These are phyloP conservation scores for Yamadazyma oceani DNA, from an alignment of 1,139 yeast genomes.

Conservation along the genomic window DNA sequence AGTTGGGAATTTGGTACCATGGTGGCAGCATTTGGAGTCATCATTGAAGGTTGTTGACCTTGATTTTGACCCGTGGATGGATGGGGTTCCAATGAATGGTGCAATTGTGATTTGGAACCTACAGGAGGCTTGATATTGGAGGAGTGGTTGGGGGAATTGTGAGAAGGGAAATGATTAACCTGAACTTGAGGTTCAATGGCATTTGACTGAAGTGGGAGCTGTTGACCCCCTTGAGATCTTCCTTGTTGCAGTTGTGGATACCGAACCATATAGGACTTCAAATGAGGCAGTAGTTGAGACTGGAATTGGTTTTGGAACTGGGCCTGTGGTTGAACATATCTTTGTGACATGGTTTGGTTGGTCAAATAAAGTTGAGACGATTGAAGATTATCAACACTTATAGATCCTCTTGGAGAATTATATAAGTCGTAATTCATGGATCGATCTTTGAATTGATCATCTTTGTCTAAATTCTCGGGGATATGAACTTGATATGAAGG, in stretches of 20 bases:
- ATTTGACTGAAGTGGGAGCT: no score
- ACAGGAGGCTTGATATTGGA: no score
- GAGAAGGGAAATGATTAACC: no score
- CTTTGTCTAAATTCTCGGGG: not conserved
- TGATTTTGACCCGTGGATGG: not conserved
- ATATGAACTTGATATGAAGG: not conserved
- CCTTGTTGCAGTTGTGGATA: no score
- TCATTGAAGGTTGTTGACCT: no score
- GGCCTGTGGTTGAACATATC: conserved; percentile 1
- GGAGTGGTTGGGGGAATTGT: no score
- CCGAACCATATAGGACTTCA: no score
- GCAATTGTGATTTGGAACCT: no score
- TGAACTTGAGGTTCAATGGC: no score
- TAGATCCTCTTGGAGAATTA: not conserved
- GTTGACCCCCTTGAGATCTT: no score
- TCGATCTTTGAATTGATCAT: not conserved
- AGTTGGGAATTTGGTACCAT: not conserved
- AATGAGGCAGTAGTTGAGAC: not conserved
- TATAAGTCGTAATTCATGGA: not conserved
- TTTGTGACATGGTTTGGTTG: not conserved
- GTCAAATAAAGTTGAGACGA: not conserved
- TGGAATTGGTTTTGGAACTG: not conserved
- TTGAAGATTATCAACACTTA: conserved; percentile 1
- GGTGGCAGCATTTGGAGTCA: not conserved
- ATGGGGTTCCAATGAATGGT: no score